Conservation (phyloP, 208 protist genomes). For the Wallacemonas collosoma region DNA sequence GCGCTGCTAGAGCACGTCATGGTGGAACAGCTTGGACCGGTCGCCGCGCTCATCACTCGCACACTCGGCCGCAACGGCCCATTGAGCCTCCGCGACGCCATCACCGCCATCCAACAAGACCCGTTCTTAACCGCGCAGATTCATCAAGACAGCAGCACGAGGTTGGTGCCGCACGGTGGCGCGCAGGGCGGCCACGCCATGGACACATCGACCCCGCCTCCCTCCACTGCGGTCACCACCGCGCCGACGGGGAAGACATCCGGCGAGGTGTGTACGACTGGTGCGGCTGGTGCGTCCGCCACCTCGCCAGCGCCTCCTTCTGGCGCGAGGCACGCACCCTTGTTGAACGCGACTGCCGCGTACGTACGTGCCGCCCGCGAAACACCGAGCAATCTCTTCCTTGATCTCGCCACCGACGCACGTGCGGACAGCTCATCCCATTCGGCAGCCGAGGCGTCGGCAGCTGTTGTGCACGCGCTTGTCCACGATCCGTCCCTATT, state of each 20-base stretch:
- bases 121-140: slow-evolving; percentile 6
- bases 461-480: background rate
- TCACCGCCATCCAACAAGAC: slow-evolving; percentile 20
- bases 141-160: background rate
- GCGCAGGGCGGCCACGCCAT: background rate
- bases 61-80: slow-evolving; percentile 28
- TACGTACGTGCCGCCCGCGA: slow-evolving; percentile 2
- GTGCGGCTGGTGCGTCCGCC: background rate
- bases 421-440: background rate
- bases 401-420: background rate
- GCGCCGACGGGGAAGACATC: no score
- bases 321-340: background rate
- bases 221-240: background rate
- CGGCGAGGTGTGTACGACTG: background rate
- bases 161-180: background rate
- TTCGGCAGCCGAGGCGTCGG: background rate
- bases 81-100: slow-evolving; percentile 32
- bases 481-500: slow-evolving; percentile 13
- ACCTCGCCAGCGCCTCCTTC: background rate
- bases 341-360: slow-evolving; percentile 11
- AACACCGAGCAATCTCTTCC: slow-evolving; percentile 12
- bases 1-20: slow-evolving; percentile 47
- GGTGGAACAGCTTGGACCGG: slow-evolving; percentile 43
- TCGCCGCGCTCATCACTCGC: slow-evolving; percentile 43
- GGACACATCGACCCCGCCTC: background rate